Percentiles rank a stretch among this genome's conserved stretches.
Evolutionary conservation across 495 filamentous ascomycete species (phyloP).

Genomic region (Xylaria nigripes): DNA sequence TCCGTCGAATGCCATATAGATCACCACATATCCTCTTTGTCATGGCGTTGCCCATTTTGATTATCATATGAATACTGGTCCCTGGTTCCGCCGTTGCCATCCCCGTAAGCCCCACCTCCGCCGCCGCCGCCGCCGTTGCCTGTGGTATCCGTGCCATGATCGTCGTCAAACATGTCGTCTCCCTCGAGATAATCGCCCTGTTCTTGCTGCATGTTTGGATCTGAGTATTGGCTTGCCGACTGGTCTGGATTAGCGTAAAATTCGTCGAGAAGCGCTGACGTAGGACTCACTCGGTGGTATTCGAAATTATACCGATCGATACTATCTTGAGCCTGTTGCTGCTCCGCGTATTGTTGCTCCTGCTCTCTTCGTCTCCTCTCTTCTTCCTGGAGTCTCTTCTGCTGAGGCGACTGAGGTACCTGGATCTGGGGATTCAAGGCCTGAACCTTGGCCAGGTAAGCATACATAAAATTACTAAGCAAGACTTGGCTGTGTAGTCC

Average conservation of each 20-base stretch:
- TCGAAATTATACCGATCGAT: constrained; percentile 42
- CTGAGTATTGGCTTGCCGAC: constrained; percentile 38
- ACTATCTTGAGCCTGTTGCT: constrained; percentile 41
- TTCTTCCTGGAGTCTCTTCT: constrained; percentile 54
- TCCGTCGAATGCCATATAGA: constrained; percentile 3
- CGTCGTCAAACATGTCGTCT: constrained; percentile 42
- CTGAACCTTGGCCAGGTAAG: constrained; percentile 96
- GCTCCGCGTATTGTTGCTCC: constrained; percentile 43
- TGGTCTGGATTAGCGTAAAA: constrained; percentile 18
- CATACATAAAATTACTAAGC: constrained; percentile 99
- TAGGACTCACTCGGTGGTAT: constrained; percentile 42
- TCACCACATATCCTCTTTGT: constrained; percentile 28
- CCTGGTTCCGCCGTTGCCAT: constrained; percentile 19
- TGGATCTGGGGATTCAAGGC: constrained; percentile 93
- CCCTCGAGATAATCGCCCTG: constrained; percentile 39
- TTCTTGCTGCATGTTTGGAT: constrained; percentile 31
- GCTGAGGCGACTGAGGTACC: constrained; percentile 58
- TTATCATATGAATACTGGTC: constrained; percentile 27
- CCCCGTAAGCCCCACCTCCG: constrained; percentile 22
- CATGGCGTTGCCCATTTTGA: constrained; percentile 17
- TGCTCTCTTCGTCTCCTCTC: constrained; percentile 55
- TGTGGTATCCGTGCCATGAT: constrained; percentile 27
- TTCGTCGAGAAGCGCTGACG: neutral
- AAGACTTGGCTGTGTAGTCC: constrained; percentile 92
- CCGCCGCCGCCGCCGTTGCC: too few species aligned